Evolutionary conservation across 306 rosid species (phyloP).

Genomic region (Datisca glomerata): DNA sequence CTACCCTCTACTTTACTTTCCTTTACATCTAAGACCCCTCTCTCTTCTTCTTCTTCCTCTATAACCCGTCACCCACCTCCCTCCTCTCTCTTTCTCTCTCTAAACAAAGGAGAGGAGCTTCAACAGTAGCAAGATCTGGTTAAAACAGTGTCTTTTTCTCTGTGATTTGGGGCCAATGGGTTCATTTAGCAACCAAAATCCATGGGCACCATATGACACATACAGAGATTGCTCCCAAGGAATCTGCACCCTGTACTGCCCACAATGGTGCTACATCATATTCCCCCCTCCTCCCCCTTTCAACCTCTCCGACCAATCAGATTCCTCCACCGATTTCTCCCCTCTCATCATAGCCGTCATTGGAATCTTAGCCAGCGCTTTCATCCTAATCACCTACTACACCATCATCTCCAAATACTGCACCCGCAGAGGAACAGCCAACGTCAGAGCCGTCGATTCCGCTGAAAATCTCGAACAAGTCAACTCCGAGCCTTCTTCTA

Average conservation of each 20-base stretch:
- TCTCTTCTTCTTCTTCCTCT: background rate
- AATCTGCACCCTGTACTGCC: constrained; percentile 68
- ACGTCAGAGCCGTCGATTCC: background rate
- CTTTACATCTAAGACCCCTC: constrained; percentile 25
- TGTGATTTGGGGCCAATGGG: no score
- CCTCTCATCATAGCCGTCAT: constrained; percentile 64
- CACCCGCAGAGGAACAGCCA: constrained; percentile 12
- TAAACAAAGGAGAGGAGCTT: background rate
- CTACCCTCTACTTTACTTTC: constrained; percentile 34
- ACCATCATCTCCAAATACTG: constrained; percentile 52
- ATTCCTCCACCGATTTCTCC: constrained; percentile 39
- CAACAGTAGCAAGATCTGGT: constrained; percentile 11
- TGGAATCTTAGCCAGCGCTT: constrained; percentile 53
- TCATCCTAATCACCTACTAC: constrained; percentile 49
- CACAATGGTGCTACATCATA: constrained; percentile 63
- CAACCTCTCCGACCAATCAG: constrained; percentile 1
- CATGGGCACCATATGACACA: constrained; percentile 27
- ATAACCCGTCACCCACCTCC: no score
- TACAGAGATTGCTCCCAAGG: constrained; percentile 52
- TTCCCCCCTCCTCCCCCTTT: constrained; percentile 66
- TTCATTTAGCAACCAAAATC: constrained; percentile 27
- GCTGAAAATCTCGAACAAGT: constrained; percentile 6
- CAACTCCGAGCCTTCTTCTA: constrained; percentile 18
- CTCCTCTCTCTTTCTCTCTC: background rate
- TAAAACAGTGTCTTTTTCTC: no score